Percentiles rank a stretch among this genome's conserved stretches.
Evolutionary conservation across 2,329 filamentous ascomycete genomes (phyloP).

Genomic region (Clarireedia monteithiana): DNA sequence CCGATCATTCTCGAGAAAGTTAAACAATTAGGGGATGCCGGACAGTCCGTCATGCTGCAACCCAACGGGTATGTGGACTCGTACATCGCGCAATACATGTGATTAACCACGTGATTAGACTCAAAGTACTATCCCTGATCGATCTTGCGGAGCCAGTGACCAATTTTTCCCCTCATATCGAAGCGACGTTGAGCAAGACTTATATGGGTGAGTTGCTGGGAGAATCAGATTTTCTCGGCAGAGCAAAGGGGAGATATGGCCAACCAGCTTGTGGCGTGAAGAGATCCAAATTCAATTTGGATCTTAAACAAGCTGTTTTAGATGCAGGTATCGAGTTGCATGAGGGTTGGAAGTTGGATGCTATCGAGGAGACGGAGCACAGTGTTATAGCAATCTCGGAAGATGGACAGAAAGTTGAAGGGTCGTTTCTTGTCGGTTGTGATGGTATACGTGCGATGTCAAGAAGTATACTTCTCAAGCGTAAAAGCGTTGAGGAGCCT

Average conservation of each 20-base stretch:
- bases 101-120: neutral
- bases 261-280: slow-evolving; percentile 9
- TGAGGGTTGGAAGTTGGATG: slow-evolving; percentile 7
- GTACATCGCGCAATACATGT: neutral
- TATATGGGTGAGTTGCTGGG: neutral
- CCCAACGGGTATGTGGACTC: slow-evolving; percentile 8
- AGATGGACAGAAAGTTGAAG: slow-evolving; percentile 4
- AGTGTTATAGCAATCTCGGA: slow-evolving; percentile 4
- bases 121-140: slow-evolving; percentile 2
- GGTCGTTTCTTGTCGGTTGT: slow-evolving; percentile 12
- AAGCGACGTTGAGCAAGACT: neutral
- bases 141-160: slow-evolving; percentile 1
- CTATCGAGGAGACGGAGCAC: slow-evolving; percentile 1
- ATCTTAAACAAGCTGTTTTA: neutral
- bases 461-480: slow-evolving; percentile 3
- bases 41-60: slow-evolving; percentile 3
- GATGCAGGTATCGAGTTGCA: slow-evolving; percentile 4
- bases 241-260: slow-evolving; percentile 7
- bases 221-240: neutral
- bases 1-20: slow-evolving; percentile 13
- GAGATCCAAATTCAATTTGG: slow-evolving; percentile 1
- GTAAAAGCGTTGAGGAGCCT: neutral
- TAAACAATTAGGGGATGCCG: slow-evolving; percentile 1
- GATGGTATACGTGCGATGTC: slow-evolving; percentile 11
- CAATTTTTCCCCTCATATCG: neutral